Evolutionary conservation across 257 asterid genomes (phyloP), one percentile per base, ranked within the genome.

Genomic region (Linderniella brevidens): DNA sequence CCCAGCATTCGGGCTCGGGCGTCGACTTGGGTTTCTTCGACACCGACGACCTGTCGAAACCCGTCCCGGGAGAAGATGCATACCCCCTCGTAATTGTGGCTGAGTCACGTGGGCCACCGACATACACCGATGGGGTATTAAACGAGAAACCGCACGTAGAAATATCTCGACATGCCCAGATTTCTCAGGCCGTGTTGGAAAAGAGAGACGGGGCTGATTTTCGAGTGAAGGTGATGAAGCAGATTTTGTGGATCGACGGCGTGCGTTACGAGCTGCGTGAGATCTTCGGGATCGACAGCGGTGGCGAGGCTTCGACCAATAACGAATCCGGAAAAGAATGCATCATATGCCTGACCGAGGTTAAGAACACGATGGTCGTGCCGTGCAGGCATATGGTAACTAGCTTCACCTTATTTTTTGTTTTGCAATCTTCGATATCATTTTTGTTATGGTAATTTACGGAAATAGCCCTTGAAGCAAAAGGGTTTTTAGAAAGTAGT

Each of bases 321-420:
- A 67, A 74, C 29, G 87, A 79, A 19, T 70, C 78, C 0, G 97
- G 93, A 50, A 80, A 83, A 72, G 97, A 80, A 49, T 88, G 97
- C 43, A 84, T 83, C 54, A 80, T 88, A 67, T 88, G 97, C 69
- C 74, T 88, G 93, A 88, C 95, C 16, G 95, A 83, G 62, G 84
- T 60, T 20, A 88, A 76, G 72, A 79, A 83, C 60, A 83, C 90
- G 0, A 92, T 95, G 45, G 92, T 80, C 65, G 69, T 88, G 66
- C 95, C 97, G 1, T 88, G 97, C 58, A 67, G 97, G 58, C 97
- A 88, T 77, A 78, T 88, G 97, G 97, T 88, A 73, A 78, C 60
- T 19, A 54, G 69, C 61, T 37, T 50, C 13, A 19, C 16, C 46
- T n/a, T 48, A 51, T 35, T 44, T 5, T 43, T 46, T 47, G 39